phyloP scores from a whole-genome alignment of 2,329 filamentous ascomycete species.

The Atkinsonella texensis region DNA sequence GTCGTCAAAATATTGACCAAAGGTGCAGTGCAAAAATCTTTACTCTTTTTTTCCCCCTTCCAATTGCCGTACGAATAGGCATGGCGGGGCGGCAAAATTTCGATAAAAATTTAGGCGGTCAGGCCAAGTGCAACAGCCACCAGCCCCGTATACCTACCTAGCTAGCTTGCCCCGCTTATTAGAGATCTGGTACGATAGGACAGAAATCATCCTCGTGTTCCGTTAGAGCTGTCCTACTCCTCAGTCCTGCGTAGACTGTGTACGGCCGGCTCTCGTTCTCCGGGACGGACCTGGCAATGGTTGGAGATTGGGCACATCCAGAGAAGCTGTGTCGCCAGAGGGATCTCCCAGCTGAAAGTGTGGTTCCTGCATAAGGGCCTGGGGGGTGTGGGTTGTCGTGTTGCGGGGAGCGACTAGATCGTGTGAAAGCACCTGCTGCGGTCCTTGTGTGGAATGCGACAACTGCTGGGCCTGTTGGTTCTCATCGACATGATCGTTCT shows the following conservation, averaged over 20 bases:
- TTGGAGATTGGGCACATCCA: constrained; percentile 13
- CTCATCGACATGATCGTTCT: constrained; percentile 3
- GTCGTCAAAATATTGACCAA: not conserved
- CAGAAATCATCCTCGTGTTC: not conserved
- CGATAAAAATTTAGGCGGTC: constrained; percentile 18
- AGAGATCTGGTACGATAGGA: not conserved
- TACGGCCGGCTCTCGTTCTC: constrained; percentile 17
- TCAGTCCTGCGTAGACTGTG: constrained; percentile 3
- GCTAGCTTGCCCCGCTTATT: not conserved
- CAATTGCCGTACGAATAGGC: not conserved
- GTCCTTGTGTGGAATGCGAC: constrained; percentile 8
- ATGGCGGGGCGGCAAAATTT: constrained; percentile 11
- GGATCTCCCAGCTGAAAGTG: constrained; percentile 16
- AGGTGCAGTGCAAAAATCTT: not conserved
- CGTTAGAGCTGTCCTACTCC: not conserved
- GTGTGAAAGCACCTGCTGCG: constrained; percentile 2
- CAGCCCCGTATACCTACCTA: not conserved
- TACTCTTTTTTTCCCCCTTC: not conserved
- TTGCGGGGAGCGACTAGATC: constrained; percentile 6
- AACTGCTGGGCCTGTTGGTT: not conserved
- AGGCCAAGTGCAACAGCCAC: constrained; percentile 1
- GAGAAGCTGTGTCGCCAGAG: not conserved
- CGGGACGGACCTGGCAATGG: constrained; percentile 18
- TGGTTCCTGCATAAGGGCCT: constrained; percentile 18
- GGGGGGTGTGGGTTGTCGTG: not conserved